Percentiles rank a stretch among this genome's conserved stretches.
phyloP scores from a whole-genome alignment of 768 basidiomycete genomes.

The Leccinum fibrillosum region DNA sequence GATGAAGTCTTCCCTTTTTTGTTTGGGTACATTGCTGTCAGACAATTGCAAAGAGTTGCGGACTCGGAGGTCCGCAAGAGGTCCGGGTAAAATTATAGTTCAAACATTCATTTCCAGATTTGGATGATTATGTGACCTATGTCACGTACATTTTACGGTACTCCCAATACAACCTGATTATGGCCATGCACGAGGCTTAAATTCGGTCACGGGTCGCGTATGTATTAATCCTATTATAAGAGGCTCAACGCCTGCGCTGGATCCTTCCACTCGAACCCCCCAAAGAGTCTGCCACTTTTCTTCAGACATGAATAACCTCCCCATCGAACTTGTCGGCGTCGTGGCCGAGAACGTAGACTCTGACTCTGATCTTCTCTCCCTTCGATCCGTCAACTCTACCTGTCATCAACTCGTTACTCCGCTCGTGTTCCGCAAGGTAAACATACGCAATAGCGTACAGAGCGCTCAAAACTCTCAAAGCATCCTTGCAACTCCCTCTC shows the following conservation, averaged over 20 bases:
- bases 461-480: conserved; percentile 25
- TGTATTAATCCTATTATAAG: conserved; percentile 3
- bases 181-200: neutral
- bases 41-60: neutral
- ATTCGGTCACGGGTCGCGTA: neutral
- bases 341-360: conserved; percentile 24
- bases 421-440: conserved; percentile 20
- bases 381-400: conserved; percentile 26
- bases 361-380: conserved; percentile 25
- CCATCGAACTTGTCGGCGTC: conserved; percentile 26
- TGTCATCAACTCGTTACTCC: conserved; percentile 28
- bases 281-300: neutral
- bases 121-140: neutral
- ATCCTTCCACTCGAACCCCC: neutral
- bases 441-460: conserved; percentile 23
- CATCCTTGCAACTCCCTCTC: conserved; percentile 20
- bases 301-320: conserved; percentile 22
- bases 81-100: neutral
- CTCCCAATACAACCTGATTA: neutral
- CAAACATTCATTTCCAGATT: neutral
- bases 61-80: neutral
- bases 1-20: neutral
- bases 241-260: neutral
- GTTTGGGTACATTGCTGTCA: neutral
- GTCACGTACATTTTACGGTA: neutral